Conservation (phyloP, 1,284 basidiomycete genomes). For the Vanrija sp. region DNA sequence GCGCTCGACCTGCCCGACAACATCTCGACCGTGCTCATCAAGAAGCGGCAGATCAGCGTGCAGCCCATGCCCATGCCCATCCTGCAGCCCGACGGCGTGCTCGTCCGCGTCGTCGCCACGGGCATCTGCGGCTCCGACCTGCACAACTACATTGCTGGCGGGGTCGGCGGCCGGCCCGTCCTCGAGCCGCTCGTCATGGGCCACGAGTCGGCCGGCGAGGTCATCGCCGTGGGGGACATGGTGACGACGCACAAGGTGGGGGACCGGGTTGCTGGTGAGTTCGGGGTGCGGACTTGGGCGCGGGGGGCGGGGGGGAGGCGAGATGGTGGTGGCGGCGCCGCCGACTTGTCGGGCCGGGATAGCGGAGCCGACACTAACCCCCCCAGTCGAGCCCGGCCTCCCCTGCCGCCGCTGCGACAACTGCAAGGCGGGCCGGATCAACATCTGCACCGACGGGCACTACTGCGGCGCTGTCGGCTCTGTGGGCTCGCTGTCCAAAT, state of each 20-base stretch:
- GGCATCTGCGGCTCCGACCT: constrained; percentile 46
- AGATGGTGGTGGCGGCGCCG: too few relatives aligned
- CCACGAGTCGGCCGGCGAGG: constrained; percentile 46
- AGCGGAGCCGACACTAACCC: too few relatives aligned
- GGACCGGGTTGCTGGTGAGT: constrained; percentile 51
- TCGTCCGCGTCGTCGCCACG: constrained; percentile 42
- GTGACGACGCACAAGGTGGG: constrained; percentile 48
- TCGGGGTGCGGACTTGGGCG: too few relatives aligned
- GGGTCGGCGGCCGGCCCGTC: constrained; percentile 44
- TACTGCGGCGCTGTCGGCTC: constrained; percentile 45
- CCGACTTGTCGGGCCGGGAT: too few relatives aligned
- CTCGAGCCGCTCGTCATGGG: constrained; percentile 48
- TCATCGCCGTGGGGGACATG: constrained; percentile 43
- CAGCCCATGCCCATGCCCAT: constrained; percentile 34
- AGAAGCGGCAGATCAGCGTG: constrained; percentile 37
- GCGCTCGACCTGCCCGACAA: constrained; percentile 35
- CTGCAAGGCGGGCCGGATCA: constrained; percentile 67
- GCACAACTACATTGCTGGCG: constrained; percentile 42
- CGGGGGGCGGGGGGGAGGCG: too few relatives aligned
- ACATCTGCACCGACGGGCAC: constrained; percentile 49
- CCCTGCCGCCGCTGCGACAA: constrained; percentile 49
- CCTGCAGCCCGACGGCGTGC: constrained; percentile 43
- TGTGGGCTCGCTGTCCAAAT: constrained; percentile 39
- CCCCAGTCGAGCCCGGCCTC: constrained; percentile 57
- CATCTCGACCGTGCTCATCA: constrained; percentile 35